Base-by-base conservation (phyloP, 176 grass and related monocot genomes). In the Carex myosuroides region DNA sequence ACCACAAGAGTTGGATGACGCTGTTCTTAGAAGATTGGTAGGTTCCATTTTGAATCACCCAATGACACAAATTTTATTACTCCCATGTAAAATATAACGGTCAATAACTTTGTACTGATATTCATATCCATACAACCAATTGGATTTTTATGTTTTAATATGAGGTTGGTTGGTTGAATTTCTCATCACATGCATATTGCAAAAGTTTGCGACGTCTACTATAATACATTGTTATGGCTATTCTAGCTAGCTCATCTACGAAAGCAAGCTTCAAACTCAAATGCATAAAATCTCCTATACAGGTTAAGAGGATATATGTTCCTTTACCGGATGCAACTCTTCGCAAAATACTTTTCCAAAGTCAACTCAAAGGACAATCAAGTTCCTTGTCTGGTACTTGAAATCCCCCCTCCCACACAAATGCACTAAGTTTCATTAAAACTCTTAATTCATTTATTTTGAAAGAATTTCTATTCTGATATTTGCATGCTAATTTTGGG, bases 301-400 rank as follows among this genome's bases (percentile, higher is more conserved):
- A 98, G 95, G 95, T 98, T 56, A 98, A 98, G 64, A 94, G 95
- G 84, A 93, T 98, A 91, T 98, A 98, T 87, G 86, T 98, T 60
- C 92, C 95, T 70, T 73, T 98, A 64, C 96, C 96, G 37, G 91
- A 98, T 86, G 82, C 66, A 85, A 90, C 77, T 83, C 86, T 98
- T 21, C 85, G 96, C 64, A 98, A 46, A 69, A 83, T 93, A 33
- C 91, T 98, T 83, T 87, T 98, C 35, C 93, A 93, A 90, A 98
- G 89, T 83, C 91, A 93, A 88, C 93, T 98, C n/a, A 95, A 87
- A 90, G 96, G 93, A 29, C 92, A 92, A 89, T 85, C 91, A 60
- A 93, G 90, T 84, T 93, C 92, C 54, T 88, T 98, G 16, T 94
- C 96, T 5, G 87, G 95, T 98, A 93, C 92, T 91, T 86, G 22